Base-by-base conservation (phyloP, 2,329 filamentous ascomycete species). In the Paradendryphiella salina region DNA sequence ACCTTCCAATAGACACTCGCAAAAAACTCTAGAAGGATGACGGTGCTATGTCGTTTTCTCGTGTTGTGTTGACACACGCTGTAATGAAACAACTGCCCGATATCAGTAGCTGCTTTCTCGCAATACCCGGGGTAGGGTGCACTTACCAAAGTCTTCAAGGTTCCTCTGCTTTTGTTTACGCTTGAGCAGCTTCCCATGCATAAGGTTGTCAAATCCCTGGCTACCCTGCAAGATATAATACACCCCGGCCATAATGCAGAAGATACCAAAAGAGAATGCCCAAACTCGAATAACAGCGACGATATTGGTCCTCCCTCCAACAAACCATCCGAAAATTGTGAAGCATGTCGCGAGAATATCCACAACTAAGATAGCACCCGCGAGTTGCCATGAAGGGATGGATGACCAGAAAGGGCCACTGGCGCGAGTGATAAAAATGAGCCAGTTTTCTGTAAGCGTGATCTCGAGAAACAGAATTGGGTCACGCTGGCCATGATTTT, bases 401-500 rank as follows among this genome's bases (percentile, higher is more conserved):
- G 88, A 92, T 3, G 88, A 91, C 90, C 90, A 95, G 82, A 95
- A 93, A 46, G 90, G 89, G 68, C 90, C 90, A 76, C 92, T 92
- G 77, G 90, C 88, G 81, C 91, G 90, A 60, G 90, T 96, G 77
- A 96, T 93, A 80, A 96, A 95, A 76, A 96, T 96, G 44, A 96
- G 83, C 90, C 91, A 96, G 79, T 95, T 96, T 82, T 96, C 89
- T 54, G 90, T 92, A 46, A 96, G 83, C 10, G 89, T 90, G 74
- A 96, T 89, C 77, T 96, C 85, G 31, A 96, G 85, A 83, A 96
- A 96, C 67, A 96, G 77, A 51, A 96, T 85, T 64, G 86, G 85
- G 64, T 96, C 89, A 47, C 89, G 79, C 71, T 86, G 83, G 82
- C 90, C 90, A 65, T 87, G 89, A 79, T 94, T 93, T 81, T 96